phyloP scores from a whole-genome alignment of 352 stramenopile genomes.

The Phytophthora hibernalis region DNA sequence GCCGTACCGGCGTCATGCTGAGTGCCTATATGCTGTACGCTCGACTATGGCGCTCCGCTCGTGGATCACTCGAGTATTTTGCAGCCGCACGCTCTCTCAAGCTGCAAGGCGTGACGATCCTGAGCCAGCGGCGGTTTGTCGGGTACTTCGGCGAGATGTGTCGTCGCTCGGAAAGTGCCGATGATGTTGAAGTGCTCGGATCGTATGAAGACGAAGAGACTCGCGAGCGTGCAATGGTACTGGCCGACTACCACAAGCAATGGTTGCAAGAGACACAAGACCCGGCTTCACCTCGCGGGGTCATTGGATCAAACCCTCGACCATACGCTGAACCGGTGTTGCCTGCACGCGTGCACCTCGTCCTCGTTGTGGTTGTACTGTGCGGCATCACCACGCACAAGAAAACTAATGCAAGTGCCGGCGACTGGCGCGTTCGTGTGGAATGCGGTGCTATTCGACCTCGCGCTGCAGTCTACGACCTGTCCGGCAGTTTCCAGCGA shows the following conservation, averaged over 20 bases:
- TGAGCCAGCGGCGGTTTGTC: conserved; percentile 82
- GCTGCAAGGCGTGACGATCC: conserved; percentile 84
- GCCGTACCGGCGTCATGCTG: conserved; percentile 92
- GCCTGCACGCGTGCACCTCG: conserved; percentile 43
- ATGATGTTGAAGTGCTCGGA: conserved; percentile 12
- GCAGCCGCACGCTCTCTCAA: conserved; percentile 76
- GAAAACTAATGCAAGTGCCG: conserved; percentile 36
- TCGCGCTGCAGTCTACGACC: conserved; percentile 33
- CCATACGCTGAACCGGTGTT: conserved; percentile 39
- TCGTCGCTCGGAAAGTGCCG: conserved; percentile 31
- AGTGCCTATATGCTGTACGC: conserved; percentile 80
- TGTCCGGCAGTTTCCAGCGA: conserved; percentile 31
- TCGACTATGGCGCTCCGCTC: conserved; percentile 60
- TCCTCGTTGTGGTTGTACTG: conserved; percentile 50
- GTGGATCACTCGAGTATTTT: conserved; percentile 77
- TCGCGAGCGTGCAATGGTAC: conserved; percentile 44
- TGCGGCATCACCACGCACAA: conserved; percentile 56
- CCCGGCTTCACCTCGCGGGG: conserved; percentile 23
- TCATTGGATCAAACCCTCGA: conserved; percentile 8
- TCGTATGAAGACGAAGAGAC: conserved; percentile 28
- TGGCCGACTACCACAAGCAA: conserved; percentile 48
- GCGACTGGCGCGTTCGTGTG: conserved; percentile 61
- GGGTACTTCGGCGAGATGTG: conserved; percentile 77
- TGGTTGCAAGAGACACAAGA: conserved; percentile 59
- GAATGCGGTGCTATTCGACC: conserved; percentile 49